phyloP scores from a whole-genome alignment of 257 asterid species.

The Echites panduratus region DNA sequence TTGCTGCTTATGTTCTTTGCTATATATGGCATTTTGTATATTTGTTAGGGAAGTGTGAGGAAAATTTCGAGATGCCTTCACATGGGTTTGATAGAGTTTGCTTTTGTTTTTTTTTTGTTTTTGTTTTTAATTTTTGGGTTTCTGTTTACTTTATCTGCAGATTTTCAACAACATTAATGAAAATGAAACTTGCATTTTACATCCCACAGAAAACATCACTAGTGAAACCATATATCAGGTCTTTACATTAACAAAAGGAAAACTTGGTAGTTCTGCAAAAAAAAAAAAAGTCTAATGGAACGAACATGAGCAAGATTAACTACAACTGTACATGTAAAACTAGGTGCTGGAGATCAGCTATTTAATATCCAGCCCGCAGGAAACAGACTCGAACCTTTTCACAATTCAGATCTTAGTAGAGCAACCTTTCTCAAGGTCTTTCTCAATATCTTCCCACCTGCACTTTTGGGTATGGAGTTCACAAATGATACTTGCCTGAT shows the following conservation, averaged over 20 bases:
- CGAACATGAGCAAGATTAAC: too few species aligned
- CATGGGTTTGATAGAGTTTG: not conserved
- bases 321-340: too few species aligned
- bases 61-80: not conserved
- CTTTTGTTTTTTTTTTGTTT: not conserved
- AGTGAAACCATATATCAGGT: too few species aligned
- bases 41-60: not conserved
- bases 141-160: not conserved
- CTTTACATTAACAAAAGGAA: too few species aligned
- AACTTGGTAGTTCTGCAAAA: too few species aligned
- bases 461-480: constrained; percentile 41
- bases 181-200: not conserved
- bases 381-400: not conserved
- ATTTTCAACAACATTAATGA: too few species aligned
- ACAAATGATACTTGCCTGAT: constrained; percentile 43
- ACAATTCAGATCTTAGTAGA: constrained; percentile 31
- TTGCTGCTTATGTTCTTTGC: not conserved
- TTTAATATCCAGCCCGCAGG: too few species aligned
- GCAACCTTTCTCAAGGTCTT: constrained; percentile 28
- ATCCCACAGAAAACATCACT: too few species aligned
- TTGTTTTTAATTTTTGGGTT: not conserved
- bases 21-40: not conserved
- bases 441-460: constrained; percentile 51
- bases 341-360: too few species aligned
- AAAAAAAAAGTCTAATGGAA: too few species aligned